Evolutionary conservation across 2,329 filamentous ascomycete genomes (phyloP).

Genomic region (Pyrenophora tritici-repentis): DNA sequence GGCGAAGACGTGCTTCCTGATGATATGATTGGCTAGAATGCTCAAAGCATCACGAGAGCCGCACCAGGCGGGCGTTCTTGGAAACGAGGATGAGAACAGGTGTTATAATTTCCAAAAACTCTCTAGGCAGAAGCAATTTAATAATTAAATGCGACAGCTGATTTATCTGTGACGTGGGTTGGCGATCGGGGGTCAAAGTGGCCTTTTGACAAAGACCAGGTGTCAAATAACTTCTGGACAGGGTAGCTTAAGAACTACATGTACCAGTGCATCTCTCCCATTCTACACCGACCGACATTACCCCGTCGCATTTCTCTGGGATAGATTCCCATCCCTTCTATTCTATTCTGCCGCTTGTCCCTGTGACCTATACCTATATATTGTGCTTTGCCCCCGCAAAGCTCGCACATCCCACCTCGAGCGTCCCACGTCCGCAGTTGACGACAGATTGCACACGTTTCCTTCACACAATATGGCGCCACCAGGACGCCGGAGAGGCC

Average conservation of each 20-base stretch:
- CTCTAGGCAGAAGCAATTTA: slow-evolving; percentile 20
- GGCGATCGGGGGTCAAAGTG: slow-evolving; percentile 35
- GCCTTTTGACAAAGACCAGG: slow-evolving; percentile 40
- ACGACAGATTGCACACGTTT: slow-evolving; percentile 11
- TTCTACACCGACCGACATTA: slow-evolving; percentile 19
- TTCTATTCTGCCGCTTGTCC: slow-evolving; percentile 14
- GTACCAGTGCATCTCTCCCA: slow-evolving; percentile 24
- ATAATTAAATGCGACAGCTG: slow-evolving; percentile 15
- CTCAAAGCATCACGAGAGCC: slow-evolving; percentile 5
- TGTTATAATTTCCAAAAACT: slow-evolving; percentile 3
- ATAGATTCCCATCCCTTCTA: slow-evolving; percentile 35
- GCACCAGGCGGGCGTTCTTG: not conserved
- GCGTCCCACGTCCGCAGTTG: slow-evolving; percentile 6
- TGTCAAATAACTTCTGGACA: slow-evolving; percentile 30
- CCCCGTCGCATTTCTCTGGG: slow-evolving; percentile 21
- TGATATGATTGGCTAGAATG: slow-evolving; percentile 15
- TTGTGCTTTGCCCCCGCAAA: slow-evolving; percentile 22
- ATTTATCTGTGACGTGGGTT: slow-evolving; percentile 20
- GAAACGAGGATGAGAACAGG: slow-evolving; percentile 6
- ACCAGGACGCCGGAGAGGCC: slow-evolving; percentile 51
- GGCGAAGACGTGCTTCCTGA: slow-evolving; percentile 19
- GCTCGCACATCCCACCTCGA: slow-evolving; percentile 31
- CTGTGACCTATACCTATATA: slow-evolving; percentile 8
- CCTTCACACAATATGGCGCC: slow-evolving; percentile 51
- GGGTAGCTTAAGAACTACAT: slow-evolving; percentile 29